Conservation (phyloP, 2,329 filamentous ascomycete genomes). For the Stagonosporopsis chrysanthemi region DNA sequence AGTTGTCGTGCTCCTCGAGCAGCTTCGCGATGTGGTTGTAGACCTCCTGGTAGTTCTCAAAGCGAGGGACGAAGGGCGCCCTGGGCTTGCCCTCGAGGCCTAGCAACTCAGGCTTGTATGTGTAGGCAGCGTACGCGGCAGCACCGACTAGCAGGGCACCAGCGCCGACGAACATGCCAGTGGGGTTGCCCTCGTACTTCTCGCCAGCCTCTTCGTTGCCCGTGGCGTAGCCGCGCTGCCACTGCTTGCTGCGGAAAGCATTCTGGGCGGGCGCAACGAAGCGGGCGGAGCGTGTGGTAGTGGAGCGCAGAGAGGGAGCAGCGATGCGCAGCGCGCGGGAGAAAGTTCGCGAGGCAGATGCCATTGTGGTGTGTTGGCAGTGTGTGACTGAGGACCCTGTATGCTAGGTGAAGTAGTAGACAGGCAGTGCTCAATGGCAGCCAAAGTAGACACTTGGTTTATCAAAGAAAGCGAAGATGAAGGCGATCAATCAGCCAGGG, state of each 20-base stretch:
- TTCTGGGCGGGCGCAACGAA: conserved; percentile 68
- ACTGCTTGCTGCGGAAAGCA: conserved; percentile 72
- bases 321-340: conserved; percentile 52
- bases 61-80: conserved; percentile 72
- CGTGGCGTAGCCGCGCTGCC: conserved; percentile 80
- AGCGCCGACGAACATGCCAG: conserved; percentile 47
- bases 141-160: conserved; percentile 40
- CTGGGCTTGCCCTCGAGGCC: conserved; percentile 44
- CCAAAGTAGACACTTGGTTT: conserved; percentile 2
- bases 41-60: conserved; percentile 92
- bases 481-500: conserved; percentile 5
- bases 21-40: conserved; percentile 84
- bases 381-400: neutral
- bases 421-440: conserved; percentile 22
- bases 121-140: conserved; percentile 56
- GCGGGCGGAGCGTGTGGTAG: conserved; percentile 63
- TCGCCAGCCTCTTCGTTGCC: conserved; percentile 59
- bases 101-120: conserved; percentile 60
- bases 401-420: neutral
- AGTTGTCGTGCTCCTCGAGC: conserved; percentile 89
- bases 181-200: conserved; percentile 59
- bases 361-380: conserved; percentile 34
- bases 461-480: conserved; percentile 16
- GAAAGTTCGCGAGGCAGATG: conserved; percentile 45
- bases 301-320: conserved; percentile 61